A percentile compares a stretch with the other conserved stretches of the same genome.
phyloP scores from a whole-genome alignment of 352 stramenopile species.

The Globisporangium camurandrum region DNA sequence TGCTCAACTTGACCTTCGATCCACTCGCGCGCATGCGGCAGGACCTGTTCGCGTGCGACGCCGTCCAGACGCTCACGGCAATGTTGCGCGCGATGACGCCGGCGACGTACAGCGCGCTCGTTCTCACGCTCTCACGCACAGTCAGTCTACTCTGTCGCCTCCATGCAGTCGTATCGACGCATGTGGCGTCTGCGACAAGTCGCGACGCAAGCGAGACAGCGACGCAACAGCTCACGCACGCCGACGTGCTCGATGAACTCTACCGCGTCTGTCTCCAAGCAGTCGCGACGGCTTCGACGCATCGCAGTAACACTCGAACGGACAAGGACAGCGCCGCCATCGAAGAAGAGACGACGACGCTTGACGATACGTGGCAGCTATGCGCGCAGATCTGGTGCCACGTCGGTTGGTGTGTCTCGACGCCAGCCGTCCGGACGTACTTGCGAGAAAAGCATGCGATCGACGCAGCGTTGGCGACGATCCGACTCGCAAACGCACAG shows the following conservation, averaged over 20 bases:
- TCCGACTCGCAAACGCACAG: conserved; percentile 25
- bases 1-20: conserved; percentile 66
- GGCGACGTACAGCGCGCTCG: conserved; percentile 9
- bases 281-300: conserved; percentile 6
- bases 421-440: conserved; percentile 22
- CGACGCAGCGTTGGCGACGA: conserved; percentile 29
- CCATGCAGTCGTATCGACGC: conserved; percentile 18
- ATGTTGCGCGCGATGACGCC: conserved; percentile 16
- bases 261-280: conserved; percentile 23
- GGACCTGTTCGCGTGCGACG: conserved; percentile 22
- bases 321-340: too few relatives aligned
- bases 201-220: not conserved
- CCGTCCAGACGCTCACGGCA: conserved; percentile 11
- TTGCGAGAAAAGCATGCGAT: conserved; percentile 27
- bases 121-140: conserved; percentile 32
- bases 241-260: conserved; percentile 19
- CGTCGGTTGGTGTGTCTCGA: conserved; percentile 44
- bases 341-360: not conserved
- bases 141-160: conserved; percentile 55
- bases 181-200: not conserved
- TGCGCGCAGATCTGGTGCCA: conserved; percentile 68
- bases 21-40: conserved; percentile 22
- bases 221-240: conserved; percentile 10
- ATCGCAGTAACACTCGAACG: not conserved
- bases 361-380: conserved; percentile 39